Evolutionary conservation across 805 yeast species (phyloP), one percentile per base, ranked within the genome.

Genomic region (Wickerhamomyces rabaulensis): DNA sequence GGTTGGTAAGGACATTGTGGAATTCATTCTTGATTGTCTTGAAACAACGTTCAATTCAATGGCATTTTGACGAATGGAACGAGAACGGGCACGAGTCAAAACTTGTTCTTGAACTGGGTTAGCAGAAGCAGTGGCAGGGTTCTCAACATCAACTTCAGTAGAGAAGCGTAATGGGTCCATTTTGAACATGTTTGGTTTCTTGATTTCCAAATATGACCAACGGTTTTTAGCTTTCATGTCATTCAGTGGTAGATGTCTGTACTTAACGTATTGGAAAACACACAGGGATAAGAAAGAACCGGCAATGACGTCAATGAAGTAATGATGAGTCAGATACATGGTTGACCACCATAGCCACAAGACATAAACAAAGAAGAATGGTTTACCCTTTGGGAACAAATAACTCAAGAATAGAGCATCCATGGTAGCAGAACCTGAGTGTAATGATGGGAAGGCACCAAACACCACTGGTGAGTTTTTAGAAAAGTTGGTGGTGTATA

Each of bases 301-400:
- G n/a, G 88, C 92, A 59, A 88, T 87, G 44, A 92, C 78, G 63
- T 92, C 98, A 50, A 92, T 80, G 61, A 94, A 94, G 65, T 92
- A 92, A 68, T 92, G 99, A 67, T 92, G 99, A 0, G 97, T 92
- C 60, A 92, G 75, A 66, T 92, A 92, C 99, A 92, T 92, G 15
- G 98, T 94, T 43, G 94, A 79, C 95, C 97, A 94, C 98, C 98
- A 92, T 55, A 94, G 75, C 95, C 96, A 89, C 52, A 80, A 69
- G n/a, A 89, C 94, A 63, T 92, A 94, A 17, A 73, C 66, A 62
- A 83, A 74, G 74, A 89, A 87, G 7, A 87, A 49, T 8, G 84
- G 80, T 1, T 80, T 72, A 41, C 71, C 71, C 38, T 68, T 73
- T 12, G 98, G 98, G 63, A 91, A 91, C 46, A 90, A 70, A 71